phyloP scores from a whole-genome alignment of 805 yeast species.

The Saccharomycopsis amapae region DNA sequence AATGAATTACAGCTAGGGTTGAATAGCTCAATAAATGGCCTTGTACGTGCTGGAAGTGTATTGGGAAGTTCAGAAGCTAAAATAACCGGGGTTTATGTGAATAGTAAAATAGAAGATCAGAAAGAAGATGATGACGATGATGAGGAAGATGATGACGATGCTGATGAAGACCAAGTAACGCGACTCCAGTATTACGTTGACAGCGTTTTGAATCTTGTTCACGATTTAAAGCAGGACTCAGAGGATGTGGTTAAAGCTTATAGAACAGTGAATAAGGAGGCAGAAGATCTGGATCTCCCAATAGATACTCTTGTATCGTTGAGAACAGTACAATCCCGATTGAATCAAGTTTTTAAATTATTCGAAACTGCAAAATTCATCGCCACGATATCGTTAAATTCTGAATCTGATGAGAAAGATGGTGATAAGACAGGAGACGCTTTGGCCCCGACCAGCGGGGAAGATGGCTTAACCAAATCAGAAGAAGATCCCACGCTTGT shows the following conservation, averaged over 20 bases:
- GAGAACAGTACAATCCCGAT: conserved; percentile 4
- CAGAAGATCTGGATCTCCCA: too few species aligned
- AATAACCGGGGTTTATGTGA: too few species aligned
- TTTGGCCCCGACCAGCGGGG: conserved; percentile 8
- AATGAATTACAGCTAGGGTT: too few species aligned
- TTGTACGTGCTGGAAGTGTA: too few species aligned
- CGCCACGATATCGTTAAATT: conserved; percentile 10
- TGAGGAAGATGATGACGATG: conserved; percentile 6
- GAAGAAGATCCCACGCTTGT: background rate
- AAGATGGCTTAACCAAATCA: background rate
- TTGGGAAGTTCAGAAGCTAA: too few species aligned
- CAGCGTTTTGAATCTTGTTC: conserved; percentile 10
- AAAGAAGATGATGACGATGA: too few species aligned
- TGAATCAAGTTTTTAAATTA: conserved; percentile 7
- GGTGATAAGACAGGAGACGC: background rate
- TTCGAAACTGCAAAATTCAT: conserved; percentile 21
- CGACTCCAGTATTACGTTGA: conserved; percentile 17
- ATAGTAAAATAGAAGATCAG: too few species aligned
- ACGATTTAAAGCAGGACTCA: conserved; percentile 8
- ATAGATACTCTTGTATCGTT: too few species aligned
- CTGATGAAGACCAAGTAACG: conserved; percentile 10
- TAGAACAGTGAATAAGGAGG: too few species aligned
- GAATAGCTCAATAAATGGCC: too few species aligned
- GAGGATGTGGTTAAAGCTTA: conserved; percentile 2
- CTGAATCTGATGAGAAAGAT: background rate